These are phyloP conservation scores for Chimonanthus salicifolius DNA, from an alignment of 164 flowering plant genomes.

Conservation along the genomic window DNA sequence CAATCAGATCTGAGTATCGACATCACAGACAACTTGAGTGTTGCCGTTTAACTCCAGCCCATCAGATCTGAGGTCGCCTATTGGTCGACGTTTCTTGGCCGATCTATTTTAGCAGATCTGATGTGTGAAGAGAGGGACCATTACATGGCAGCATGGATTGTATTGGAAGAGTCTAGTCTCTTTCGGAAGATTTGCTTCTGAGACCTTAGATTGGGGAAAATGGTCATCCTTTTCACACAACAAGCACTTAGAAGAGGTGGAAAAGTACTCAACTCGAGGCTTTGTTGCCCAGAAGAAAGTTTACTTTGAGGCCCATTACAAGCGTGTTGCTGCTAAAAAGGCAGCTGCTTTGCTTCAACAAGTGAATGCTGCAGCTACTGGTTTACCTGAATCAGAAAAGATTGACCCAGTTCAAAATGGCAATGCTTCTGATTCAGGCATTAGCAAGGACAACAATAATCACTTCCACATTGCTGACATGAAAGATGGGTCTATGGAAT, in stretches of 20 bases:
- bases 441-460: not conserved
- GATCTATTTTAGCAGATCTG: too few species aligned
- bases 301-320: conserved; percentile 32
- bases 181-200: conserved; percentile 29
- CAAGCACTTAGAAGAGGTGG: conserved; percentile 28
- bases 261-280: conserved; percentile 29
- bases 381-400: conserved; percentile 10
- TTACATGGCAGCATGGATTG: not conserved
- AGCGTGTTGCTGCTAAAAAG: conserved; percentile 46
- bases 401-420: conserved; percentile 2
- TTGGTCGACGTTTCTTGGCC: too few species aligned
- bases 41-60: too few species aligned
- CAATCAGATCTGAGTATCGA: too few species aligned
- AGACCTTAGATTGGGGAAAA: conserved; percentile 33
- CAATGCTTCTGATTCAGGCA: conserved; percentile 7
- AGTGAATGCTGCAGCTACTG: conserved; percentile 17
- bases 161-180: conserved; percentile 33
- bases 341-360: conserved; percentile 45
- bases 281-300: conserved; percentile 36
- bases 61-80: too few species aligned
- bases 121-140: too few species aligned
- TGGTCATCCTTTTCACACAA: too few species aligned
- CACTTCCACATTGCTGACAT: not conserved
- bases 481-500: conserved; percentile 6
- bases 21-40: too few species aligned